Evolutionary conservation across 306 rosid species (phyloP).

Genomic region (Cicer chorassanicum): DNA sequence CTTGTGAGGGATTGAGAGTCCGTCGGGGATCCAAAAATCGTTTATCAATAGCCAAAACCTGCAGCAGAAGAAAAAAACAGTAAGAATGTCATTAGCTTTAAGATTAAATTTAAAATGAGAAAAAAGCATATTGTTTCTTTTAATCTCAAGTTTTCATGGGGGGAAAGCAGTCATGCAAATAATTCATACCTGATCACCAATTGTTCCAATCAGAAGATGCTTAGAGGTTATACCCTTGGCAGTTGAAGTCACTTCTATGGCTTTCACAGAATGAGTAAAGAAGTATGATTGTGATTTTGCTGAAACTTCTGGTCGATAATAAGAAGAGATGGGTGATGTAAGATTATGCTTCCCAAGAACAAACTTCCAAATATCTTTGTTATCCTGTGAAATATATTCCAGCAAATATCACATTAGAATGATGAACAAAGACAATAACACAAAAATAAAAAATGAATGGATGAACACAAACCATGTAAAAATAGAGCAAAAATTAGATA

Average conservation of each 20-base stretch:
- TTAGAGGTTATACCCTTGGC: conserved; percentile 96
- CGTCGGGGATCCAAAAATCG: conserved; percentile 91
- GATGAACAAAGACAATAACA: conserved; percentile 33
- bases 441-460: background rate
- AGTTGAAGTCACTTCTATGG: conserved; percentile 84
- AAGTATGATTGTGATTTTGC: conserved; percentile 86
- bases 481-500: conserved; percentile 27
- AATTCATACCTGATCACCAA: conserved; percentile 84
- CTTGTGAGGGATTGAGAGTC: conserved; percentile 78
- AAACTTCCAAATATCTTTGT: conserved; percentile 88
- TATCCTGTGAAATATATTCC: conserved; percentile 66
- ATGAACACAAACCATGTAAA: background rate
- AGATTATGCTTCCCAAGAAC: conserved; percentile 98
- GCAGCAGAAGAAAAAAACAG: conserved; percentile 23
- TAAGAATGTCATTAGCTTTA: conserved; percentile 33
- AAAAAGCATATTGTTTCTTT: conserved; percentile 20
- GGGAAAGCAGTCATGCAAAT: conserved; percentile 26
- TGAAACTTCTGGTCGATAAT: conserved; percentile 82
- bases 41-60: conserved; percentile 98
- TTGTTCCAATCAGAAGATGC: conserved; percentile 94
- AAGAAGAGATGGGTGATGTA: conserved; percentile 82
- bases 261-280: conserved; percentile 90
- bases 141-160: conserved; percentile 29
- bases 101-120: conserved; percentile 16
- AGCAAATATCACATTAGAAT: conserved; percentile 34